These are phyloP conservation scores for Yamadazyma philogaea DNA, from an alignment of 805 yeast species.

Conservation along the genomic window DNA sequence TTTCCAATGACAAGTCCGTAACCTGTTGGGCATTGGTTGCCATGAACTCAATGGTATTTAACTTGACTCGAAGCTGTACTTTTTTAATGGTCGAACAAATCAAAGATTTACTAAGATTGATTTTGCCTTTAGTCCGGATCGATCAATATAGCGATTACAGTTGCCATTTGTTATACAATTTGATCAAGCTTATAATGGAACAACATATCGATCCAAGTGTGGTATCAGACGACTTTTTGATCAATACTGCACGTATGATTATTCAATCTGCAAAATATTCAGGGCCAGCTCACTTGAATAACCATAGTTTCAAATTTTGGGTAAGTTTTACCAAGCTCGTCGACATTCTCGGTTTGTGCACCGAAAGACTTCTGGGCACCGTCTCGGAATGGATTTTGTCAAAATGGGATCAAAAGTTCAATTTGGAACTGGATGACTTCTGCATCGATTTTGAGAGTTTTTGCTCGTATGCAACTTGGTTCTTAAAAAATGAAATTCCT, in stretches of 20 bases:
- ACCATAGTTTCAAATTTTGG: constrained; percentile 58
- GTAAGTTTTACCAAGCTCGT: constrained; percentile 8
- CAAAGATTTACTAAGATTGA: constrained; percentile 4
- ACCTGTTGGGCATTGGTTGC: constrained; percentile 9
- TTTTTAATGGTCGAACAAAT: not conserved
- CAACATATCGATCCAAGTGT: not conserved
- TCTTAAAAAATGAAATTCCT: not conserved
- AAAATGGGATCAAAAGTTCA: constrained; percentile 38
- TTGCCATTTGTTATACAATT: constrained; percentile 3
- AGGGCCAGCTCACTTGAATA: constrained; percentile 53
- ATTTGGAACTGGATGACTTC: constrained; percentile 3
- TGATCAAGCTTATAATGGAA: constrained; percentile 1
- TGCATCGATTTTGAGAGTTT: constrained; percentile 16
- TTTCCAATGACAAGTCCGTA: constrained; percentile 3
- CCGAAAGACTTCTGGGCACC: constrained; percentile 22
- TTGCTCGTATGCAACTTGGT: constrained; percentile 43
- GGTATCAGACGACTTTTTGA: constrained; percentile 35
- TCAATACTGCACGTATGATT: constrained; percentile 47
- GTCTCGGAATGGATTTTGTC: constrained; percentile 51
- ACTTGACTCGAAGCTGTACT: not conserved
- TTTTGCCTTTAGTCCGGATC: constrained; percentile 9
- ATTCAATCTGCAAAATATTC: constrained; percentile 54
- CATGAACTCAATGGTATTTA: constrained; percentile 9
- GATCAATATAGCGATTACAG: constrained; percentile 5
- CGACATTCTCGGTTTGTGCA: constrained; percentile 23